phyloP scores from a whole-genome alignment of 805 yeast species.

The Saccharomycopsis babjevae region DNA sequence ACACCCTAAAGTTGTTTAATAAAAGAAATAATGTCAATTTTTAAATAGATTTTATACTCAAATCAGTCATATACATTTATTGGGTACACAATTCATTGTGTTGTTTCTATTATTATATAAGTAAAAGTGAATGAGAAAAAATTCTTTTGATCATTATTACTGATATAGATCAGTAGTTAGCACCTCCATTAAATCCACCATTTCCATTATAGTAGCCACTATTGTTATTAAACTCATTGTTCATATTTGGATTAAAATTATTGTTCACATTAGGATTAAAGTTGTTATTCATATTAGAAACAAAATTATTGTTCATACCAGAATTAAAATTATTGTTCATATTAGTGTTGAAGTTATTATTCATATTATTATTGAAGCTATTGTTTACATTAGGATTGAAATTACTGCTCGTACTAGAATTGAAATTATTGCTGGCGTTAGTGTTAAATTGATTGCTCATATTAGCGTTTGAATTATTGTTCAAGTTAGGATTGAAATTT shows the following conservation, averaged over 20 bases:
- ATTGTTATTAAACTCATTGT: conserved; percentile 3
- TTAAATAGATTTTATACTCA: neutral
- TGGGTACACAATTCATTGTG: neutral
- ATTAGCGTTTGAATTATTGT: neutral
- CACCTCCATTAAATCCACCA: neutral
- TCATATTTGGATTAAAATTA: neutral
- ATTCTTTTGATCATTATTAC: neutral
- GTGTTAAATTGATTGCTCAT: neutral
- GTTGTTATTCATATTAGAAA: conserved; percentile 1
- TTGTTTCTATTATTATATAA: neutral
- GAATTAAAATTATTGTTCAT: neutral
- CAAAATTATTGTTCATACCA: neutral
- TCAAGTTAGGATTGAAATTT: neutral
- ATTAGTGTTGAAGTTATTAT: neutral
- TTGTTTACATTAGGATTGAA: neutral
- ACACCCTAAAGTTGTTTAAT: neutral
- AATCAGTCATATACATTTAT: neutral
- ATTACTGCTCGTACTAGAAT: neutral
- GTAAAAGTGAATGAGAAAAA: neutral
- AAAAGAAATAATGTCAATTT: neutral
- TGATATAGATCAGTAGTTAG: conserved; percentile 9
- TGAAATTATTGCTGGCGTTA: neutral
- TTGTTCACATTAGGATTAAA: neutral
- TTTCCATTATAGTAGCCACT: conserved; percentile 3
- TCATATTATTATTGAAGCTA: neutral